Evolutionary conservation across 2,329 filamentous ascomycete species (phyloP).

Genomic region (Teratosphaeria destructans): DNA sequence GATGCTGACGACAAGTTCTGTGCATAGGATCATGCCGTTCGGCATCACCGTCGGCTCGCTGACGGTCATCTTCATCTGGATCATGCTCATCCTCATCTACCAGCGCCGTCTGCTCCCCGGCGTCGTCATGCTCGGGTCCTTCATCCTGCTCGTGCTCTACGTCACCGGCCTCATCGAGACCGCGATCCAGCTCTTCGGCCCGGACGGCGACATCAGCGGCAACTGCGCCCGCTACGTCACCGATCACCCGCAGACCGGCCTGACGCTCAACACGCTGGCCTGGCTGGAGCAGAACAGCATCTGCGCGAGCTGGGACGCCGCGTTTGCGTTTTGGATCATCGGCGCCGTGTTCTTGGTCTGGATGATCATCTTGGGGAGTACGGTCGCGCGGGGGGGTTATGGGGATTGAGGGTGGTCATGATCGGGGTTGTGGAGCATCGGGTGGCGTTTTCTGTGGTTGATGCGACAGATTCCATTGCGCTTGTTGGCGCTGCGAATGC

Average conservation of each 20-base stretch:
- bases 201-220: conserved; percentile 45
- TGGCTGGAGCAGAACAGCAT: conserved; percentile 54
- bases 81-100: conserved; percentile 47
- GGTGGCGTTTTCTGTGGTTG: not conserved
- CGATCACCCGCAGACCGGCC: conserved; percentile 34
- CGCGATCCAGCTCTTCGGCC: conserved; percentile 50
- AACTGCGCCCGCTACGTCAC: conserved; percentile 51
- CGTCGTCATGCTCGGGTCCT: conserved; percentile 49
- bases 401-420: conserved; percentile 10
- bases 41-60: conserved; percentile 49
- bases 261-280: conserved; percentile 46
- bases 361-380: conserved; percentile 51
- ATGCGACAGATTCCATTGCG: not conserved
- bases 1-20: not conserved
- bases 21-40: conserved; percentile 52
- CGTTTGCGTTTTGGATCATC: conserved; percentile 54
- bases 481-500: not conserved
- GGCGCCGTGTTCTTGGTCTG: conserved; percentile 54
- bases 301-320: conserved; percentile 54
- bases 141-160: conserved; percentile 53
- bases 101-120: conserved; percentile 48
- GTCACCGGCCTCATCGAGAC: conserved; percentile 54
- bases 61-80: conserved; percentile 47
- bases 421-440: not conserved
- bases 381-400: conserved; percentile 21